These are phyloP conservation scores for Pogostemon cablin DNA, from an alignment of 257 asterid species.

Conservation along the genomic window DNA sequence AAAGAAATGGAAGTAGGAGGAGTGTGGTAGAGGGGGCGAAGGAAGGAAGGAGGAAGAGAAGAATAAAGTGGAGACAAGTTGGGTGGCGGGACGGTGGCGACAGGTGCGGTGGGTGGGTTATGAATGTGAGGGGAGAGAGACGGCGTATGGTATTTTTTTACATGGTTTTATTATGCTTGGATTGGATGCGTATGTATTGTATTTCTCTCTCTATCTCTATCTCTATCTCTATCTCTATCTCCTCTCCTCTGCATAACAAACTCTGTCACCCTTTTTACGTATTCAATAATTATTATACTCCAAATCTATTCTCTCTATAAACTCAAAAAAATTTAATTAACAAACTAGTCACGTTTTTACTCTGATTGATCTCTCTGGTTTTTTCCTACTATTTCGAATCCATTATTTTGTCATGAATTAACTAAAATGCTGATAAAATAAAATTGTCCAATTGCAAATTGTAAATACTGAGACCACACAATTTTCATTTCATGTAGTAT, in stretches of 20 bases:
- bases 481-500: too few relatives aligned
- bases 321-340: too few relatives aligned
- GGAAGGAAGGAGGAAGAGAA: slow-evolving; percentile 21
- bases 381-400: too few relatives aligned
- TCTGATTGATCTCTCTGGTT: too few relatives aligned
- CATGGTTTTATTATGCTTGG: slow-evolving; percentile 1
- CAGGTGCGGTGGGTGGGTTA: slow-evolving; percentile 49
- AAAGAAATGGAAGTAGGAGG: not conserved
- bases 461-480: too few relatives aligned
- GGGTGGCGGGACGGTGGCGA: slow-evolving; percentile 50
- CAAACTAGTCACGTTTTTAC: too few relatives aligned
- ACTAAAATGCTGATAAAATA: too few relatives aligned
- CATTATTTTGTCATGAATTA: too few relatives aligned
- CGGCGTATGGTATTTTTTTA: slow-evolving; percentile 19
- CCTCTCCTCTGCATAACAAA: slow-evolving; percentile 17
- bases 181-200: slow-evolving; percentile 9
- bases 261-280: not conserved
- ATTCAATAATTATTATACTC: too few relatives aligned
- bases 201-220: not conserved
- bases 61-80: slow-evolving; percentile 36
- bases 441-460: too few relatives aligned
- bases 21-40: slow-evolving; percentile 16
- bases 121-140: slow-evolving; percentile 34
- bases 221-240: not conserved
- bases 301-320: too few relatives aligned